Evolutionary conservation across 352 stramenopile genomes (phyloP), one percentile per base, ranked within the genome.

Genomic region (Phytophthora pinifolia): DNA sequence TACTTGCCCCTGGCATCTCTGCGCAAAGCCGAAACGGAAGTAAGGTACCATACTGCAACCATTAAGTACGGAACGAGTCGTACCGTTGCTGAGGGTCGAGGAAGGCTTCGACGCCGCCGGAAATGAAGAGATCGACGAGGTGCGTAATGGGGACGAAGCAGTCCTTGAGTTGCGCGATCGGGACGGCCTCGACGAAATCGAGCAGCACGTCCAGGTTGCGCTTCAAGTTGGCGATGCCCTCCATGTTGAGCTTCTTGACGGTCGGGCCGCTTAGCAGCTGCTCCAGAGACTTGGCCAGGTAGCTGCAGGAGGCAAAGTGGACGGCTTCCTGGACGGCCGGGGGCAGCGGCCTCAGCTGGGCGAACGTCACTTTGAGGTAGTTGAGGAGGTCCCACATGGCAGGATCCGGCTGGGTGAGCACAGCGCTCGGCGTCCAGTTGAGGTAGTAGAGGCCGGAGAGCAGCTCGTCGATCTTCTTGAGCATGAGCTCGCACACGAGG

Each of bases 341-440:
- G 4, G 83, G 83, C 9, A 92, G 69, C 32, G 77, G 74, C 9
- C 58, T 54, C 4, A 92, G 52, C 42, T 89, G 79, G 3, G 77
- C 69, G 36, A 92, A 90, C 8, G 83, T 89, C 3, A 88, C 79
- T 51, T 84, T 83, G n/a, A 92, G 73, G 49, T 92, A 90, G 60
- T 86, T 89, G 68, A 92, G 89, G 12, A 90, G 63, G 50, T 92
- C 83, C 76, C 79, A 89, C 79, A 92, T 88, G 35, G 72, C 79
- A 46, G 80, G 80, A 51, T 92, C 76, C 1, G 83, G 77, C 38
- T 89, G 79, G 0, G 77, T 70, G 7, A 81, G 72, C 5, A 79
- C 59, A 12, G 83, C 69, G 9, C 61, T 70, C 6, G 83, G 76
- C 2, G 67, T 76, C 83, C 83, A 92, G 50, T 92, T 86, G 38